Conservation (phyloP, 2,329 filamentous ascomycete species). For the Coleophoma crateriformis region DNA sequence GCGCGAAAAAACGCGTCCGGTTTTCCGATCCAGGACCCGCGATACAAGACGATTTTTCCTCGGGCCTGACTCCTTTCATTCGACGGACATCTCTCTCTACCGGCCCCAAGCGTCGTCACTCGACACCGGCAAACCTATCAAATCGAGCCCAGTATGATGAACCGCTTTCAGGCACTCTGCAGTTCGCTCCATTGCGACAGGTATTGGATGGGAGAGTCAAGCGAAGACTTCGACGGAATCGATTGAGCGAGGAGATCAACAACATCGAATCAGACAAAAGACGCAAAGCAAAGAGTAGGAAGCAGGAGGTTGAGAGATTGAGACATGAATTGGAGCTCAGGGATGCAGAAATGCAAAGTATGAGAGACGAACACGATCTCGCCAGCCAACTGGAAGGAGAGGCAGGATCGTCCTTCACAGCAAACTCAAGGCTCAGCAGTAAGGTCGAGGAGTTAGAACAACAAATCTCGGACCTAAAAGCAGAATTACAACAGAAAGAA, state of each 20-base stretch:
- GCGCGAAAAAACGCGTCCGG: conserved; percentile 44
- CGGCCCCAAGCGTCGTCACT: conserved; percentile 38
- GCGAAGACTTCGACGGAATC: conserved; percentile 49
- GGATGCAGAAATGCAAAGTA: conserved; percentile 22
- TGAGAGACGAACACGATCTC: conserved; percentile 22
- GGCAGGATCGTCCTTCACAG: conserved; percentile 9
- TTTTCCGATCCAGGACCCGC: conserved; percentile 52
- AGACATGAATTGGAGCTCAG: conserved; percentile 34
- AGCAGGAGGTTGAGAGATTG: conserved; percentile 43
- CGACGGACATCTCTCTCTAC: conserved; percentile 41
- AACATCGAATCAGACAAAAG: conserved; percentile 41
- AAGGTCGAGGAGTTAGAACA: conserved; percentile 22
- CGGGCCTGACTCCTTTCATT: conserved; percentile 55
- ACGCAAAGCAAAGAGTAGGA: conserved; percentile 30
- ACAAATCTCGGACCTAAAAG: conserved; percentile 18
- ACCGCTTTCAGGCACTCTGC: conserved; percentile 32
- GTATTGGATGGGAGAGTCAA: conserved; percentile 52
- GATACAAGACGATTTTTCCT: conserved; percentile 28
- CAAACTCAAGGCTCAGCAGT: conserved; percentile 9
- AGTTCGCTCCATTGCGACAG: conserved; percentile 46
- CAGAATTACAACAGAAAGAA: conserved; percentile 19
- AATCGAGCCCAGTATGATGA: conserved; percentile 14
- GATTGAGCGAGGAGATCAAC: conserved; percentile 54
- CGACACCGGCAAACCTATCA: conserved; percentile 30
- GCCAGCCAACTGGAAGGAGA: conserved; percentile 22